Percentiles rank a stretch among this genome's conserved stretches.
Evolutionary conservation across 148 eudicot species (phyloP).

Genomic region (Camellia sinensis): DNA sequence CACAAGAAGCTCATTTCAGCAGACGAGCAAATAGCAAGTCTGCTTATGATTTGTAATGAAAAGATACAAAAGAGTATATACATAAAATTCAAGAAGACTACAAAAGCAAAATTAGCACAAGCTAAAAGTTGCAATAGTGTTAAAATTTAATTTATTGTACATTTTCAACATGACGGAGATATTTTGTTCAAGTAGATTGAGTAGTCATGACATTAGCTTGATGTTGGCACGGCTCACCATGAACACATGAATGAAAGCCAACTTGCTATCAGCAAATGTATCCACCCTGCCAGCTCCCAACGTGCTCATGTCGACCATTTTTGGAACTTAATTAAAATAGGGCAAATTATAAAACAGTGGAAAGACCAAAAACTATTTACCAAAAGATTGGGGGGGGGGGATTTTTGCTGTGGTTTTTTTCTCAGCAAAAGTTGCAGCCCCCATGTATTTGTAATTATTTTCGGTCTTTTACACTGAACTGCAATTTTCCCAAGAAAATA

Average conservation of each 20-base stretch:
- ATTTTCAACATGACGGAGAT: neutral
- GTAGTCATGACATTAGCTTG: too few relatives aligned
- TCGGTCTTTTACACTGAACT: too few relatives aligned
- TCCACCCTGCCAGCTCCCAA: neutral
- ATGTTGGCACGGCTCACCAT: too few relatives aligned
- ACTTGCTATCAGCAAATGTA: neutral
- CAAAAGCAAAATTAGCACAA: neutral
- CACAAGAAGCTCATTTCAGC: constrained; percentile 6
- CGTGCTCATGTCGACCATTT: neutral
- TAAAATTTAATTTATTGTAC: too few relatives aligned
- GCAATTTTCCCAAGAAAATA: too few relatives aligned
- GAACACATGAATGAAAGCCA: neutral
- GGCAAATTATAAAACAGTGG: too few relatives aligned
- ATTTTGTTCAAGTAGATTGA: neutral
- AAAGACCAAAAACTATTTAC: too few relatives aligned
- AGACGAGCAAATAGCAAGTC: neutral
- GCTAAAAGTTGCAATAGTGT: neutral
- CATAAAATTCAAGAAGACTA: neutral
- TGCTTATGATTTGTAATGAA: neutral
- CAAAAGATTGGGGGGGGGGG: too few relatives aligned
- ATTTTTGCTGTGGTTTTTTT: too few relatives aligned
- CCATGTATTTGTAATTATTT: too few relatives aligned
- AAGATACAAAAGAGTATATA: neutral
- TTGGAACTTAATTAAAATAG: too few relatives aligned
- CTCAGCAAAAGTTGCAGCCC: too few relatives aligned